These are phyloP conservation scores for Nothophaeocryptopus gaeumannii DNA, from an alignment of 2,329 filamentous ascomycete species.

Conservation along the genomic window DNA sequence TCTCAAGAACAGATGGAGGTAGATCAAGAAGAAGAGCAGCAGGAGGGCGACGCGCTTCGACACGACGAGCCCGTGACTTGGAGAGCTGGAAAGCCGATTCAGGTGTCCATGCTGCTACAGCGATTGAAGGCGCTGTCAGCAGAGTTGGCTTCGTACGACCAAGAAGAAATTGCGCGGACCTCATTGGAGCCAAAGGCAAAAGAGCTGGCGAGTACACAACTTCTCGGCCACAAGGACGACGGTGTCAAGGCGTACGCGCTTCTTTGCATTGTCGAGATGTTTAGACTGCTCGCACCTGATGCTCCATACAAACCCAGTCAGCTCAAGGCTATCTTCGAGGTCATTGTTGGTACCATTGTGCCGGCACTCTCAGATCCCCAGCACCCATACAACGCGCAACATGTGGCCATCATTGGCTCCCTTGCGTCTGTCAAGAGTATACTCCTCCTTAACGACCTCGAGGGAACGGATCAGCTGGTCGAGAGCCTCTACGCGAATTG, in stretches of 20 bases:
- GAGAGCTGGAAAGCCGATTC: slow-evolving; percentile 86
- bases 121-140: slow-evolving; percentile 76
- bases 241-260: slow-evolving; percentile 87
- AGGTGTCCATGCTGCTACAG: slow-evolving; percentile 74
- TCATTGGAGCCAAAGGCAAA: slow-evolving; percentile 81
- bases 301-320: slow-evolving; percentile 89
- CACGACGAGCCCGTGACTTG: slow-evolving; percentile 88
- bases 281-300: slow-evolving; percentile 89
- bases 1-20: slow-evolving; percentile 18
- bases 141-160: slow-evolving; percentile 81
- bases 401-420: slow-evolving; percentile 85
- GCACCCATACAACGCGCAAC: slow-evolving; percentile 87
- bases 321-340: slow-evolving; percentile 92
- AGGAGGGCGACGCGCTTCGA: slow-evolving; percentile 49
- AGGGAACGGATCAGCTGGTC: slow-evolving; percentile 75
- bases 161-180: slow-evolving; percentile 78
- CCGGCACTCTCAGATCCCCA: slow-evolving; percentile 81
- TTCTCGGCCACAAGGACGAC: slow-evolving; percentile 87
- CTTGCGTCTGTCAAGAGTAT: slow-evolving; percentile 93
- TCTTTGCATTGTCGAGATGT: slow-evolving; percentile 87
- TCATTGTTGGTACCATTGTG: slow-evolving; percentile 79
- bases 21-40: slow-evolving; percentile 22
- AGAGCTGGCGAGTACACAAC: slow-evolving; percentile 75
- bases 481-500: slow-evolving; percentile 79
- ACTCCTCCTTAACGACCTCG: slow-evolving; percentile 82